Evolutionary conservation across 2,329 filamentous ascomycete species (phyloP).

Genomic region (Monilinia laxa): DNA sequence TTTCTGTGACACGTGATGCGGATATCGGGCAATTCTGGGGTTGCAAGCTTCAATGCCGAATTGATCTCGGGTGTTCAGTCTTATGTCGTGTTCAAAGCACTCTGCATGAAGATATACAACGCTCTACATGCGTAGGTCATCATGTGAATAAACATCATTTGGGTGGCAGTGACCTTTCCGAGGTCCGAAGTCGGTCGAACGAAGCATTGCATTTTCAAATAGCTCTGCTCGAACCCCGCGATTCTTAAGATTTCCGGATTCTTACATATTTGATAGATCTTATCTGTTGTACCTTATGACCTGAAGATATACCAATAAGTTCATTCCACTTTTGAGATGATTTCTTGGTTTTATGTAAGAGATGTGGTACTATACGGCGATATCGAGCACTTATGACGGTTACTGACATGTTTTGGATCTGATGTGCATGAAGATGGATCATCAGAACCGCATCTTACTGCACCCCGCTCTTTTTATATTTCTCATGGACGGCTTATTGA

Average conservation of each 20-base stretch:
- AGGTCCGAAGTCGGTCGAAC: conserved; percentile 20
- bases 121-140: conserved; percentile 7
- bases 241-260: background rate
- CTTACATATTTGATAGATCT: conserved; percentile 15
- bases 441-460: conserved; percentile 15
- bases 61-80: background rate
- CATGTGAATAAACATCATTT: conserved; percentile 20
- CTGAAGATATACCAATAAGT: conserved; percentile 1
- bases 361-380: conserved; percentile 19
- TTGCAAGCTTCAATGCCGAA: background rate
- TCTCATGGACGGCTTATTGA: background rate
- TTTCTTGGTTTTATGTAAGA: conserved; percentile 15
- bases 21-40: background rate
- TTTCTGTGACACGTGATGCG: background rate
- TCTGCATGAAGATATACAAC: background rate
- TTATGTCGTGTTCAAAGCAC: background rate
- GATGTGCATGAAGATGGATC: conserved; percentile 17
- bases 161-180: background rate
- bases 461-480: conserved; percentile 8
- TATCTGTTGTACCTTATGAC: conserved; percentile 12
- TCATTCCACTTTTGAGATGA: background rate
- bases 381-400: background rate
- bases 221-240: background rate
- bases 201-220: conserved; percentile 3
- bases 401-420: conserved; percentile 12